A percentile compares a stretch with the other conserved stretches of the same genome.
Conservation (phyloP, 176 grass and related monocot species). For the Stipa capillata region DNA sequence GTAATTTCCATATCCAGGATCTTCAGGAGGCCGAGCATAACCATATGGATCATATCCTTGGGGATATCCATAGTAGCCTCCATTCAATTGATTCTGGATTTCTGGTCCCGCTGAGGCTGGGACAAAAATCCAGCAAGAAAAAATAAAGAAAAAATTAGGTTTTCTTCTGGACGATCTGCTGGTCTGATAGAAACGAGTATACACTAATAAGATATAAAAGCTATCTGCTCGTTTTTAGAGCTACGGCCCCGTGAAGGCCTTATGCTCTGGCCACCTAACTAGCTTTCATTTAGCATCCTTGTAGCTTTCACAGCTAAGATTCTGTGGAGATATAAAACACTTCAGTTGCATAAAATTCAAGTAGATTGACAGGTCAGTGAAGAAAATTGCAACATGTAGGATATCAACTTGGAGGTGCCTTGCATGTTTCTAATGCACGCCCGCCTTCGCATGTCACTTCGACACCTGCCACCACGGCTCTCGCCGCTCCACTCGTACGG, state of each 20-base stretch:
- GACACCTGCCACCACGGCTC: too few species aligned
- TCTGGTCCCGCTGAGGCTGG: constrained; percentile 54
- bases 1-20: constrained; percentile 45
- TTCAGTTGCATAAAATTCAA: neutral
- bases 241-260: constrained; percentile 58
- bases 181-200: neutral
- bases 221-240: constrained; percentile 46
- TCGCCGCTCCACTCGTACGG: too few species aligned
- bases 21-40: constrained; percentile 34
- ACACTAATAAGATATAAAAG: neutral
- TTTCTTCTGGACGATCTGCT: too few species aligned
- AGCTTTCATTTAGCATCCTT: constrained; percentile 31
- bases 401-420: too few species aligned
- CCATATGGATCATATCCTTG: constrained; percentile 45
- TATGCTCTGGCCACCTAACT: constrained; percentile 46
- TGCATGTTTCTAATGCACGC: too few species aligned
- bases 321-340: neutral
- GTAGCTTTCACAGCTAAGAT: constrained; percentile 43
- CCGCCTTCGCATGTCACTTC: too few species aligned
- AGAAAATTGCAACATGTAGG: too few species aligned
- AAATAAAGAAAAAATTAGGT: too few species aligned
- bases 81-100: constrained; percentile 45
- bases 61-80: constrained; percentile 33
- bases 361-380: neutral
- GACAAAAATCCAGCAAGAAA: neutral